Evolutionary conservation across 805 yeast species (phyloP).

Genomic region (Metschnikowia picachoensis): DNA sequence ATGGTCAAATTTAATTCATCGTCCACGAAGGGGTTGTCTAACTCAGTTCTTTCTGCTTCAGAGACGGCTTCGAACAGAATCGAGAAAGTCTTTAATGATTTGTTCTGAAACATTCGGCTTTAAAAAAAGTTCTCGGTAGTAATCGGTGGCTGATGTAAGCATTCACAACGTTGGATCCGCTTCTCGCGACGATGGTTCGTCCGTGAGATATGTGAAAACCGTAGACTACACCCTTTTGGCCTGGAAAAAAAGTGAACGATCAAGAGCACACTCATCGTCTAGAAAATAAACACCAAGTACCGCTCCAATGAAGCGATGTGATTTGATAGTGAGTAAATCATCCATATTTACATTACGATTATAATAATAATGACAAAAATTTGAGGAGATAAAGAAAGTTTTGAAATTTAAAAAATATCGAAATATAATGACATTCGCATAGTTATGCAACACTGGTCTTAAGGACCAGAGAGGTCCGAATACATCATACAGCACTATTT

Average conservation of each 20-base stretch:
- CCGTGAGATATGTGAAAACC: neutral
- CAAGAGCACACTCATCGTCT: no score
- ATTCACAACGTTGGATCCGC: neutral
- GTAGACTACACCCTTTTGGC: neutral
- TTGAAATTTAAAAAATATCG: no score
- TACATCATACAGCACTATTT: no score
- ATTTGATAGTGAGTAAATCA: no score
- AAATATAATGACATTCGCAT: no score
- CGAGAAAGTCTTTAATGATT: neutral
- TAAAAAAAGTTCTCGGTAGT: neutral
- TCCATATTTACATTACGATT: no score
- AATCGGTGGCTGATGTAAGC: neutral
- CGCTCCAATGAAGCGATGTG: no score
- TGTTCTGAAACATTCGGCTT: neutral
- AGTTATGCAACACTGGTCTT: no score
- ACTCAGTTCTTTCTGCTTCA: neutral
- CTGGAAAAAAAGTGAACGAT: neutral
- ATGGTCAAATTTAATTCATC: neutral
- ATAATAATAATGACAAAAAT: no score
- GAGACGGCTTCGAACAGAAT: neutral
- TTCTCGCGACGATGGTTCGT: neutral
- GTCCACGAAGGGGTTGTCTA: neutral
- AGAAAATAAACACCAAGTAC: no score
- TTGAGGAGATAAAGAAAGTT: no score
- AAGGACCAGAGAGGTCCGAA: no score